These are phyloP conservation scores for Penicillium ochrochloron DNA, from an alignment of 495 filamentous ascomycete genomes.

Conservation along the genomic window DNA sequence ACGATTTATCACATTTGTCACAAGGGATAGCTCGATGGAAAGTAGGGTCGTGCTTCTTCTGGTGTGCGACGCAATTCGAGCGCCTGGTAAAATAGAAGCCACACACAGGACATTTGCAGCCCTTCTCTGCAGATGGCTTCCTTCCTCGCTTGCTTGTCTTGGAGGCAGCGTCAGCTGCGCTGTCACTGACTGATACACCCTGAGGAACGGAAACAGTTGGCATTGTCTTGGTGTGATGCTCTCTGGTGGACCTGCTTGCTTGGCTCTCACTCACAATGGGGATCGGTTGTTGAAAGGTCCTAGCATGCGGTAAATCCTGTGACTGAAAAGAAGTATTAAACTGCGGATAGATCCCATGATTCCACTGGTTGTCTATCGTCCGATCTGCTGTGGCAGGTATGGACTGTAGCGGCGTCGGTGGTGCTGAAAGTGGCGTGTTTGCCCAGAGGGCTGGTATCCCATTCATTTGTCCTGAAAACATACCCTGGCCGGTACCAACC, in stretches of 20 bases:
- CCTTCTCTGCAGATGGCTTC: slow-evolving; percentile 4
- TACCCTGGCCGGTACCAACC: slow-evolving; percentile 12
- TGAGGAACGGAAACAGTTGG: not conserved
- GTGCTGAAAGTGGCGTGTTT: slow-evolving; percentile 26
- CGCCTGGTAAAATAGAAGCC: slow-evolving; percentile 80
- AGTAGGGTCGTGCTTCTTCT: slow-evolving; percentile 85
- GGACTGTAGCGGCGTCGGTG: slow-evolving; percentile 21
- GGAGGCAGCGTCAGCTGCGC: not conserved
- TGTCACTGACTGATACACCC: not conserved
- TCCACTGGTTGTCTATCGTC: slow-evolving; percentile 24
- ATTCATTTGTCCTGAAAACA: slow-evolving; percentile 17
- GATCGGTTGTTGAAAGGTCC: not conserved
- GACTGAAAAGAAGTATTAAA: not conserved
- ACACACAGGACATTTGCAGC: slow-evolving; percentile 73
- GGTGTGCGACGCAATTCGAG: slow-evolving; percentile 90
- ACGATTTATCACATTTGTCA: slow-evolving; percentile 54
- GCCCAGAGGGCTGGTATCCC: slow-evolving; percentile 29
- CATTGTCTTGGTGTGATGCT: not conserved
- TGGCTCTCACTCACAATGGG: not conserved
- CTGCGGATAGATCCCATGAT: slow-evolving; percentile 1
- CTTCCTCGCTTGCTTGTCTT: slow-evolving; percentile 8
- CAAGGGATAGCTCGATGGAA: slow-evolving; percentile 73
- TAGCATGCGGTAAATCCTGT: not conserved
- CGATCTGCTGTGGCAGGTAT: not conserved
- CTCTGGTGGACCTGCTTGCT: not conserved